Evolutionary conservation across 192 early-diverging fungal species (phyloP), one percentile per base, ranked within the genome.

Genomic region (Funneliformis mosseae): DNA sequence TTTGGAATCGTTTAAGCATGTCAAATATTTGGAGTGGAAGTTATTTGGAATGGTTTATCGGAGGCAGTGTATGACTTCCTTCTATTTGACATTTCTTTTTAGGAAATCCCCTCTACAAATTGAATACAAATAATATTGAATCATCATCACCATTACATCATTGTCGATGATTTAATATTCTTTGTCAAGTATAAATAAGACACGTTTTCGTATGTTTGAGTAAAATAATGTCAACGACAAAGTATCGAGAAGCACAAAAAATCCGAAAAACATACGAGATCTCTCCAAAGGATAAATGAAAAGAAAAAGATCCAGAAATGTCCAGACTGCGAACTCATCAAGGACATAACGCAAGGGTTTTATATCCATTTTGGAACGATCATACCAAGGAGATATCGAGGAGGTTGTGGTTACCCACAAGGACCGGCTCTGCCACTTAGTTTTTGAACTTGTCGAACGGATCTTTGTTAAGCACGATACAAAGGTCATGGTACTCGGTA

Each of bases 151-250:
- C n/a, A 33, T 33, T 33, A 33, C 33, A 33, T 33, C 3, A 33
- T 33, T 33, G 3, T 33, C 33, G 3, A 33, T 33, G 33, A 33
- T 33, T 33, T 48, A 3, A 74, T 55, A 48, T 74, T 48, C 16
- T 74, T 45, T 74, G 45, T 48, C 11, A 74, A 74, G 21, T 74
- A 74, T 55, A 74, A 74, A 74, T 74, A 74, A 74, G 72, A 55
- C 71, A 11, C n/a, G 9, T 45, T 73, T 45, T 67, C 23, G 5
- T 14, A 73, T 45, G 16, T n/a, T 73, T 45, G 42, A 45, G 12
- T 27, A 73, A 73, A 18, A 70, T 39, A 39, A 39, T 70, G n/a
- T n/a, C n/a, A 48, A 45, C 21, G 5, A 72, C 46, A 21, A 41
- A 45, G 71, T 73, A 73, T 0, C 0, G 4, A 39, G 69, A 33